Evolutionary conservation across 805 yeast species (phyloP).

Genomic region (Candida anglica): DNA sequence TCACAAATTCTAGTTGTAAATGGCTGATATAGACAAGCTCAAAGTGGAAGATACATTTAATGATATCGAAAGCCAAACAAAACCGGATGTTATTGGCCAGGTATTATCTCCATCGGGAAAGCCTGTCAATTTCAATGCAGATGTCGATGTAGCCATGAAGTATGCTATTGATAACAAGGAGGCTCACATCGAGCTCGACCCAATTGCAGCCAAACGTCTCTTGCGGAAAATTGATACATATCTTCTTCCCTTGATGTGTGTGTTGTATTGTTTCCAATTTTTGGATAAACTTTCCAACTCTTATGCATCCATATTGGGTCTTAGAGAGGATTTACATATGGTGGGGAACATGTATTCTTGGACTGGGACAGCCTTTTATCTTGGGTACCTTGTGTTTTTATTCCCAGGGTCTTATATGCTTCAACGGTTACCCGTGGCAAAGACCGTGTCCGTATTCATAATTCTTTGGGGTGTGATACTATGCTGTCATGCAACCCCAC

Average conservation of each 20-base stretch:
- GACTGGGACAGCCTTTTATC: slow-evolving; percentile 37
- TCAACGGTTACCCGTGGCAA: slow-evolving; percentile 57
- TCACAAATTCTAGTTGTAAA: too few relatives aligned
- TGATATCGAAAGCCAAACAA: too few relatives aligned
- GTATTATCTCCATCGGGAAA: slow-evolving; percentile 1
- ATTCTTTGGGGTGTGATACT: slow-evolving; percentile 62
- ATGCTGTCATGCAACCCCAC: slow-evolving; percentile 48
- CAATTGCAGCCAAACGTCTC: slow-evolving; percentile 11
- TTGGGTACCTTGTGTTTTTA: slow-evolving; percentile 62
- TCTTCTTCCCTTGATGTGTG: slow-evolving; percentile 22
- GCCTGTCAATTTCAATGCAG: background rate
- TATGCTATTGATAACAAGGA: slow-evolving; percentile 18
- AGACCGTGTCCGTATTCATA: slow-evolving; percentile 44
- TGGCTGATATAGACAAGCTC: too few relatives aligned
- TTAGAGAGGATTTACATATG: slow-evolving; percentile 33
- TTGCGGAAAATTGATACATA: slow-evolving; percentile 19
- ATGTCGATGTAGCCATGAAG: slow-evolving; percentile 37
- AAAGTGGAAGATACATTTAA: too few relatives aligned
- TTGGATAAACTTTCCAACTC: slow-evolving; percentile 37
- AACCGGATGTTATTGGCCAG: background rate
- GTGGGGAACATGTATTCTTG: slow-evolving; percentile 31
- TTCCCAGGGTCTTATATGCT: slow-evolving; percentile 42
- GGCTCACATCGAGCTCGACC: background rate
- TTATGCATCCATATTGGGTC: slow-evolving; percentile 37
- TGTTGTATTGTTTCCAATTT: slow-evolving; percentile 22